Percentiles rank a stretch among this genome's conserved stretches.
These are phyloP conservation scores for Arthrinium phaeospermum DNA, from an alignment of 2,329 filamentous ascomycete genomes.

Conservation along the genomic window DNA sequence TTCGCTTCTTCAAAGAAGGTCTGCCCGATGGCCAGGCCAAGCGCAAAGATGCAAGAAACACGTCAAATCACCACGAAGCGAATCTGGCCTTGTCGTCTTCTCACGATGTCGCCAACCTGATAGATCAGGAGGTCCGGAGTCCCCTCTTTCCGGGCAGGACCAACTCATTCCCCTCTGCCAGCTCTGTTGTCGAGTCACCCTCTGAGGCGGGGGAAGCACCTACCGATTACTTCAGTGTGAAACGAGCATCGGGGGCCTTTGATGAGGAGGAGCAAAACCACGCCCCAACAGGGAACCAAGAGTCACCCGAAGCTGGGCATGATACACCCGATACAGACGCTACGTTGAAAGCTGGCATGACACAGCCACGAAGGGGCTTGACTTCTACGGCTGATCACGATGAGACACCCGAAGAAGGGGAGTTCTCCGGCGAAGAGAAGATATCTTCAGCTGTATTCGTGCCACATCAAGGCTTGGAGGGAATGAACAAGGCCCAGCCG, in stretches of 20 bases:
- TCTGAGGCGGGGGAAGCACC: background rate
- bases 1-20: conserved; percentile 71
- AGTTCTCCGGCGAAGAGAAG: conserved; percentile 79
- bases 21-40: conserved; percentile 64
- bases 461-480: conserved; percentile 69
- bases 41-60: conserved; percentile 52
- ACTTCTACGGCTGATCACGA: conserved; percentile 37
- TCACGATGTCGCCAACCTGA: background rate
- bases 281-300: background rate
- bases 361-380: background rate
- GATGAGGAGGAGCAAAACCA: background rate
- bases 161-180: conserved; percentile 3
- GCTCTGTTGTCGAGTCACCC: conserved; percentile 12
- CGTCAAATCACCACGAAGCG: background rate
- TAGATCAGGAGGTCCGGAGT: background rate
- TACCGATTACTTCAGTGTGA: conserved; percentile 14
- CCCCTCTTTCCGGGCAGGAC: background rate
- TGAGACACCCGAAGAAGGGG: conserved; percentile 53
- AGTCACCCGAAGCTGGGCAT: background rate
- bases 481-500: conserved; percentile 45
- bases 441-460: conserved; percentile 87
- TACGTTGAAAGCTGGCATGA: background rate
- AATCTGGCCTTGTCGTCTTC: background rate
- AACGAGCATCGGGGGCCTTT: background rate
- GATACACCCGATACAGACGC: background rate